Evolutionary conservation across 768 basidiomycete genomes (phyloP), one percentile per base, ranked within the genome.

Genomic region (Trametes cubensis): DNA sequence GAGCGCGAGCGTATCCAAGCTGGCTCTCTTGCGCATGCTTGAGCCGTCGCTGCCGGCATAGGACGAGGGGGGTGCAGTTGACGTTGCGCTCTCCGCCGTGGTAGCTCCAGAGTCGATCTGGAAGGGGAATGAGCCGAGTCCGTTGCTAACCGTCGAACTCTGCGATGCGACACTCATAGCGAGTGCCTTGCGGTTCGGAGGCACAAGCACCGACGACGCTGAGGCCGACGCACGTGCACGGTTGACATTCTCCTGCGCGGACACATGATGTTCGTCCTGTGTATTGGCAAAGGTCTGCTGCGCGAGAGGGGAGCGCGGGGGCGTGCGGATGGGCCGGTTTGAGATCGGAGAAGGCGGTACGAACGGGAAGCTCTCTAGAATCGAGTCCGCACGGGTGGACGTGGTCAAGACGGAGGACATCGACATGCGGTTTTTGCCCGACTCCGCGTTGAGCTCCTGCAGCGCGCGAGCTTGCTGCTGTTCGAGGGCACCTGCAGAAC

Each of bases 311-410:
- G 90, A 92, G 59, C 85, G 85, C 40, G 88, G 88, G 6, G 89
- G 89, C 3, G 89, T 86, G 63, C 90, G 80, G 67, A 86, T 77
- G 11, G 90, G 91, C 55, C 88, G 80, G 66, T 90, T 85, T n/a
- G 90, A 92, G 61, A 94, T 92, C 6, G 92, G 92, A 8, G 91
- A 92, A 1, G 92, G 92, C 23, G 92, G 92, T 10, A 94, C 91
- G 71, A 94, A 93, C 39, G 90, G 90, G 80, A 94, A 94, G 15
- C 85, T 87, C 73, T 92, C 92, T 26, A 94, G 80, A 66, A 94
- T 91, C 3, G 91, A 93, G 70, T 94, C 91, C 26, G 90, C 89
- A 51, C 83, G 83, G 3, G 88, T 88, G 11, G 89, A 89, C 15
- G 88, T 77, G 14, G 84, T 84, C 59, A 87, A 73, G 50, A 85